These are phyloP conservation scores for Fusarium abutilonis DNA, from an alignment of 2,329 filamentous ascomycete species.

Conservation along the genomic window DNA sequence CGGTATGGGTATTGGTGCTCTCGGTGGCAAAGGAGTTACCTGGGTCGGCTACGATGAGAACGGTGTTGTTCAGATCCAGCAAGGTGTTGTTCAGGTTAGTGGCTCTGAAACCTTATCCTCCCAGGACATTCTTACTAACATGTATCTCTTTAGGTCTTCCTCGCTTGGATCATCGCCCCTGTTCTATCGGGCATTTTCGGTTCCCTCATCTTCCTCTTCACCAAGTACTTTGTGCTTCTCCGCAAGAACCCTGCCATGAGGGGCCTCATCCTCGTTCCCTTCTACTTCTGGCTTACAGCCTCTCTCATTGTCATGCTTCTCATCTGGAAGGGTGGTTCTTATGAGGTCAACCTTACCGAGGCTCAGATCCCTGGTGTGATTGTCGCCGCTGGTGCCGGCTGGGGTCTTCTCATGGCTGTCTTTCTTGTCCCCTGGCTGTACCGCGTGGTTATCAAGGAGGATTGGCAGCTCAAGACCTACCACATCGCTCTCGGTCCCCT, in stretches of 20 bases:
- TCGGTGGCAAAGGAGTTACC: conserved; percentile 62
- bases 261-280: conserved; percentile 62
- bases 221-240: conserved; percentile 66
- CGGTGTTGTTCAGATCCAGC: conserved; percentile 51
- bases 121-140: conserved; percentile 1
- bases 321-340: conserved; percentile 63
- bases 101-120: neutral
- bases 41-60: conserved; percentile 60
- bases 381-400: conserved; percentile 61
- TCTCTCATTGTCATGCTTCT: conserved; percentile 69
- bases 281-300: conserved; percentile 67
- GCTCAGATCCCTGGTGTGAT: conserved; percentile 63
- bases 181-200: conserved; percentile 63
- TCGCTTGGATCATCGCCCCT: conserved; percentile 70
- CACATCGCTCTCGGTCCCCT: conserved; percentile 64
- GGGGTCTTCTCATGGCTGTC: conserved; percentile 58
- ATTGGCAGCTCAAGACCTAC: conserved; percentile 67
- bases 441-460: conserved; percentile 66
- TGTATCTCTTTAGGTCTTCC: conserved; percentile 64
- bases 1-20: conserved; percentile 66
- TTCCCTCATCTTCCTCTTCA: conserved; percentile 64
- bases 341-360: conserved; percentile 59
- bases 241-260: conserved; percentile 62
- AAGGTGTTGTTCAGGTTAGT: conserved; percentile 62
- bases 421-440: conserved; percentile 70